A percentile compares a stretch with the other conserved stretches of the same genome.
Evolutionary conservation across 148 eudicot species (phyloP).

Genomic region (Vaccinium macrocarpon): DNA sequence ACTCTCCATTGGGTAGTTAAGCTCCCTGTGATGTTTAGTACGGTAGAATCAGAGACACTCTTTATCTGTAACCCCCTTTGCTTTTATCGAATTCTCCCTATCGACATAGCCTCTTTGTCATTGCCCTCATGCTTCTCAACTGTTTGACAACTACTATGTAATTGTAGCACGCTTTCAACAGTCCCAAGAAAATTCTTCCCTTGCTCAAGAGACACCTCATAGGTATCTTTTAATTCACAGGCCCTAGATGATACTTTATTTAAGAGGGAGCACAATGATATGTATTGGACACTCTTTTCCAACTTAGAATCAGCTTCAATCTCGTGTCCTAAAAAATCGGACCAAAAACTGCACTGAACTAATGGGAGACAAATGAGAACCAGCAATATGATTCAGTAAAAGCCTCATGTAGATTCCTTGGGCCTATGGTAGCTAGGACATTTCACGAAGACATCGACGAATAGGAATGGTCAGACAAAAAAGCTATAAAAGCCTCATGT

Average conservation of each 20-base stretch:
- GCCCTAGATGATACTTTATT: background rate
- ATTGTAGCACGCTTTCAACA: background rate
- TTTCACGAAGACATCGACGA: background rate
- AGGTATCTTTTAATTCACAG: background rate
- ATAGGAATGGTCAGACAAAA: too few species aligned
- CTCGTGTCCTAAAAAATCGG: background rate
- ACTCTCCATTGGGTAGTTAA: too few species aligned
- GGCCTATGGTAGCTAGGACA: background rate
- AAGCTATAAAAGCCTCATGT: background rate
- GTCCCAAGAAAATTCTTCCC: background rate
- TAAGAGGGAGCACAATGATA: background rate
- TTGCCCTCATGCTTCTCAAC: background rate
- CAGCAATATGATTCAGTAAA: background rate
- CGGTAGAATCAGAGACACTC: too few species aligned
- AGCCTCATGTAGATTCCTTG: background rate
- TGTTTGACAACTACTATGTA: background rate
- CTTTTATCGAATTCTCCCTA: too few species aligned
- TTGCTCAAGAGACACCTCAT: too few species aligned
- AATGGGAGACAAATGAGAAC: background rate
- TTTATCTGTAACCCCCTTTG: too few species aligned
- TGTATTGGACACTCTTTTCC: background rate
- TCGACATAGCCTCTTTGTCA: too few species aligned
- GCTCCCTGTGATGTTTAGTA: too few species aligned
- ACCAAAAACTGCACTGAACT: background rate
- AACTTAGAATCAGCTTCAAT: background rate